A percentile compares a stretch with the other conserved stretches of the same genome.
These are phyloP conservation scores for Microsporum canis DNA, from an alignment of 2,329 filamentous ascomycete genomes.

Conservation along the genomic window DNA sequence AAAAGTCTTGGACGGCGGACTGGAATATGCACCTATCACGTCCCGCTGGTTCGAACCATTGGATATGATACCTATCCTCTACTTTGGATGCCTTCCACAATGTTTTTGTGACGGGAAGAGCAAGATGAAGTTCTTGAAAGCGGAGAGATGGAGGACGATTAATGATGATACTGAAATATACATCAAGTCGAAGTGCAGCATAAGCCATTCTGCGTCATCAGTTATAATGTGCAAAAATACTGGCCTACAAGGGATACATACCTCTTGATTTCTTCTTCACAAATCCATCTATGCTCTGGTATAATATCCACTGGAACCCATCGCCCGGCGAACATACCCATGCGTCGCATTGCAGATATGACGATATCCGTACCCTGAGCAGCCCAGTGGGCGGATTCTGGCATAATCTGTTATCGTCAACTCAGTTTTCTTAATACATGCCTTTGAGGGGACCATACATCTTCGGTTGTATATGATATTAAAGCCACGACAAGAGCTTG, in stretches of 20 bases:
- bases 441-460: not conserved
- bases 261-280: not conserved
- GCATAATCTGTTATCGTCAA: not conserved
- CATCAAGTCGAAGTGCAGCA: not conserved
- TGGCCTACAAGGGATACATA: not conserved
- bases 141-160: not conserved
- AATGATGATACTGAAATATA: not conserved
- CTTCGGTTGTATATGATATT: not conserved
- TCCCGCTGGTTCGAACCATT: not conserved
- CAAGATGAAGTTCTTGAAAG: not conserved
- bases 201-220: not conserved
- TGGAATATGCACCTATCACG: not conserved
- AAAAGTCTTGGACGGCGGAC: not conserved
- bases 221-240: not conserved
- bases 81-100: not conserved
- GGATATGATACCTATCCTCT: not conserved
- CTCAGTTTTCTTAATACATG: not conserved
- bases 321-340: not conserved
- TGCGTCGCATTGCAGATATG: not conserved
- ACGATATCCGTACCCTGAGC: not conserved
- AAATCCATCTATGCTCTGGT: not conserved
- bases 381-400: not conserved
- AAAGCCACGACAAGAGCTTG: not conserved
- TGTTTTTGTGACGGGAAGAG: not conserved
- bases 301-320: not conserved